These are phyloP conservation scores for Trichoderma guizhouense DNA, from an alignment of 2,329 filamentous ascomycete species.

Conservation along the genomic window DNA sequence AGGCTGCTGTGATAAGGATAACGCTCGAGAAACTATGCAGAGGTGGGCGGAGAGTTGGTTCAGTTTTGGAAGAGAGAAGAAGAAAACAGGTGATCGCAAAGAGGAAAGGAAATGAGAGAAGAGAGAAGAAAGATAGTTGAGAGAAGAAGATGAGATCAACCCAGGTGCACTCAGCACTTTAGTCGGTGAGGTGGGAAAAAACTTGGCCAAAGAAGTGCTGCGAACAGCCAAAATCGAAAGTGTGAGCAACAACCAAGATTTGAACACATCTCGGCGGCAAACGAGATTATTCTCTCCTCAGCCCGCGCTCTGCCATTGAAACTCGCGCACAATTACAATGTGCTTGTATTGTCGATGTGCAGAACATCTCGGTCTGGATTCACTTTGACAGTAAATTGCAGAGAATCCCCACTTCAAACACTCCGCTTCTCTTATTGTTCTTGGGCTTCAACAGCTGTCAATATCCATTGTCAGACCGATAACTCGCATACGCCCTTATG, in stretches of 20 bases:
- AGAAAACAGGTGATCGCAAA: not conserved
- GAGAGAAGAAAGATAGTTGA: not conserved
- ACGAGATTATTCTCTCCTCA: not conserved
- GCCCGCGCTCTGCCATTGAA: not conserved
- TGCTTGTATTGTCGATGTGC: not conserved
- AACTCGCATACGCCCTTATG: not conserved
- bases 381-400: not conserved
- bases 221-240: not conserved
- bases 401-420: not conserved
- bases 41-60: not conserved
- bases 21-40: not conserved
- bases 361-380: not conserved
- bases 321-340: not conserved
- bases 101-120: not conserved
- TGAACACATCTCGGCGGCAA: not conserved
- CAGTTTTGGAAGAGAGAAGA: not conserved
- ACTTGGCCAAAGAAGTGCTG: not conserved
- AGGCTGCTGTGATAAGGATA: not conserved
- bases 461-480: not conserved
- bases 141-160: not conserved
- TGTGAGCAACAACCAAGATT: not conserved
- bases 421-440: not conserved
- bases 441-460: not conserved
- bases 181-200: not conserved
- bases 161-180: not conserved